These are phyloP conservation scores for Diophrys appendiculata DNA, from an alignment of 73 alveolate species.

Conservation along the genomic window DNA sequence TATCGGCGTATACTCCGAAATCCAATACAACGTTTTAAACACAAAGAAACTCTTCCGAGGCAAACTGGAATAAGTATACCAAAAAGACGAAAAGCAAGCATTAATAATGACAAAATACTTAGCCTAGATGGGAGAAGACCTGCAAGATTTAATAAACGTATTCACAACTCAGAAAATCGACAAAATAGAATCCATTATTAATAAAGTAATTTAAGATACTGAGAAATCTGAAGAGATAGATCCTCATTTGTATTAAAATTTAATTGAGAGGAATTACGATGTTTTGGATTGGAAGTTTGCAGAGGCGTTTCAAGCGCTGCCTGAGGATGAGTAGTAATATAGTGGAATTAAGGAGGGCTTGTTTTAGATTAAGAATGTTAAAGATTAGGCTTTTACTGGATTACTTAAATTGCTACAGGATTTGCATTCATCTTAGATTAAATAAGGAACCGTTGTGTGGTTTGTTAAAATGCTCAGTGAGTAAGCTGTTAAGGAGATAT, in stretches of 20 bases:
- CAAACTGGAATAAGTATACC: constrained; percentile 25
- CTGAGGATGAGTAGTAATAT: constrained; percentile 11
- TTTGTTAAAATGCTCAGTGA: constrained; percentile 28
- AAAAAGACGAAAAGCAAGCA: constrained; percentile 32
- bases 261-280: constrained; percentile 12
- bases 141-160: constrained; percentile 11
- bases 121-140: constrained; percentile 59
- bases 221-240: constrained; percentile 16
- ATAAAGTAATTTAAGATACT: neutral
- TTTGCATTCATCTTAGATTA: neutral
- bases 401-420: constrained; percentile 5
- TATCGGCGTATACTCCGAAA: constrained; percentile 55
- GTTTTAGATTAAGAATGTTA: neutral
- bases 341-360: neutral
- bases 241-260: constrained; percentile 8
- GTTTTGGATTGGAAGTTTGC: constrained; percentile 6
- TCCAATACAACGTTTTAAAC: constrained; percentile 39
- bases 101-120: constrained; percentile 27
- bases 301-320: neutral
- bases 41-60: constrained; percentile 40
- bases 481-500: constrained; percentile 17
- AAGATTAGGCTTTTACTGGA: neutral
- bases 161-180: constrained; percentile 1
- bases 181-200: constrained; percentile 14
- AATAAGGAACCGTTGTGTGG: constrained; percentile 41